These are phyloP conservation scores for Sporothrix brasiliensis DNA, from an alignment of 2,329 filamentous ascomycete genomes.

Conservation along the genomic window DNA sequence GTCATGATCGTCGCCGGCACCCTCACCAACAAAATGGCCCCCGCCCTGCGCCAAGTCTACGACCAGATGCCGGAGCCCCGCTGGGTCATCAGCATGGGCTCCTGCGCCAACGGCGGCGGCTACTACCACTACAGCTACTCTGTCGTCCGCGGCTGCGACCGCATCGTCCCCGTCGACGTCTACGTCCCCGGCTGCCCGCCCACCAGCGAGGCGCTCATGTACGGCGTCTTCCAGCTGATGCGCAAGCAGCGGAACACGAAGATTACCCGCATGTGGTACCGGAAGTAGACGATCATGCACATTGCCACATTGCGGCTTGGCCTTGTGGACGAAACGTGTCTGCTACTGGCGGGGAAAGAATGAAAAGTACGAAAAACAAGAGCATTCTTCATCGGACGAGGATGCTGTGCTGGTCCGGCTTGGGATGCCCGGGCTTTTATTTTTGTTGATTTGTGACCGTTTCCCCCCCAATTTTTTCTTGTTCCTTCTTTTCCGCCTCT, in stretches of 20 bases:
- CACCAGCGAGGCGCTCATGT: conserved; percentile 53
- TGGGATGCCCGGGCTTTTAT: not conserved
- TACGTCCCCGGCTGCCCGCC: conserved; percentile 67
- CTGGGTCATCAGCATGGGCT: conserved; percentile 76
- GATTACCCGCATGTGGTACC: conserved; percentile 55
- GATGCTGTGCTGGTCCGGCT: conserved; percentile 9
- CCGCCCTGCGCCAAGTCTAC: conserved; percentile 85
- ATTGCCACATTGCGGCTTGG: too few relatives aligned
- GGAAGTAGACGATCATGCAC: conserved; percentile 45
- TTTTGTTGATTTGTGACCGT: not conserved
- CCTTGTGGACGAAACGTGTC: not conserved
- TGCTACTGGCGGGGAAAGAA: not conserved
- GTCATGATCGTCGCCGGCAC: conserved; percentile 94
- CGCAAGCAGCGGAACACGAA: conserved; percentile 65
- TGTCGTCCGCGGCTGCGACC: conserved; percentile 66
- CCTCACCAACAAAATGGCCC: conserved; percentile 95
- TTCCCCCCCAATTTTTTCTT: not conserved
- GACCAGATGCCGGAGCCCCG: conserved; percentile 93
- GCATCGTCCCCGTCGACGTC: conserved; percentile 68
- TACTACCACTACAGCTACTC: conserved; percentile 76
- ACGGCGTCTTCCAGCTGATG: conserved; percentile 67
- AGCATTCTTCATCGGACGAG: not conserved
- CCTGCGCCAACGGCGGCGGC: conserved; percentile 70
- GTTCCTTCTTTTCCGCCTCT: not conserved
- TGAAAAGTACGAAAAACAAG: not conserved